phyloP scores from a whole-genome alignment of 192 early-diverging fungal genomes.

The Rhizophagus prolifer region DNA sequence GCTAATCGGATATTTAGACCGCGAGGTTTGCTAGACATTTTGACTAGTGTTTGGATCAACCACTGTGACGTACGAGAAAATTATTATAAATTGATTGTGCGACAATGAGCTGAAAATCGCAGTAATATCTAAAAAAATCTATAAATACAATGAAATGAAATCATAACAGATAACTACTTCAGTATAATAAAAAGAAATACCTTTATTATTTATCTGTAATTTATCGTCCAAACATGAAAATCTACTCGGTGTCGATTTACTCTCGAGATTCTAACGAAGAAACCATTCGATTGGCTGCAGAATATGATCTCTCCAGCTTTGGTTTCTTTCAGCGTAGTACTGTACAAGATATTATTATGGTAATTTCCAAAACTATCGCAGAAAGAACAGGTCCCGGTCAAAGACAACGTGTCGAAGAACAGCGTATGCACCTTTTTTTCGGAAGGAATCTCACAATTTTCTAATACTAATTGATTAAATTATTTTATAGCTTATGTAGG shows the following conservation, averaged over 20 bases:
- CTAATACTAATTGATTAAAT: background rate
- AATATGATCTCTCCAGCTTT: constrained; percentile 30
- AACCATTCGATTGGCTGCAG: background rate
- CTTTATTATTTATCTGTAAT: background rate
- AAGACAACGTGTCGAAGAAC: constrained; percentile 78
- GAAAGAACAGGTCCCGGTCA: constrained; percentile 81
- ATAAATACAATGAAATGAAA: too few relatives aligned
- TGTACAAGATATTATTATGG: constrained; percentile 85
- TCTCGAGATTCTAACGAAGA: background rate
- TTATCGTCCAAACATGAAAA: constrained; percentile 18
- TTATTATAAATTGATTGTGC: too few relatives aligned
- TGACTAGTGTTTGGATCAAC: background rate
- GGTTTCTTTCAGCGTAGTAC: constrained; percentile 40
- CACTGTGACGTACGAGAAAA: too few relatives aligned
- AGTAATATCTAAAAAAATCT: too few relatives aligned
- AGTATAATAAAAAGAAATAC: too few relatives aligned
- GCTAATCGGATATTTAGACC: background rate
- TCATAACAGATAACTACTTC: too few relatives aligned
- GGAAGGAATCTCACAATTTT: background rate
- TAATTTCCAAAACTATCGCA: constrained; percentile 79
- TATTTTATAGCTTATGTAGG: constrained; percentile 67
- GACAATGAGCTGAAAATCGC: too few relatives aligned
- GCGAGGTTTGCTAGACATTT: background rate
- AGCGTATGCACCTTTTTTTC: constrained; percentile 49
- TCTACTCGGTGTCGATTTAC: constrained; percentile 20